These are phyloP conservation scores for Metschnikowia cerradonensis DNA, from an alignment of 805 yeast species.

Conservation along the genomic window DNA sequence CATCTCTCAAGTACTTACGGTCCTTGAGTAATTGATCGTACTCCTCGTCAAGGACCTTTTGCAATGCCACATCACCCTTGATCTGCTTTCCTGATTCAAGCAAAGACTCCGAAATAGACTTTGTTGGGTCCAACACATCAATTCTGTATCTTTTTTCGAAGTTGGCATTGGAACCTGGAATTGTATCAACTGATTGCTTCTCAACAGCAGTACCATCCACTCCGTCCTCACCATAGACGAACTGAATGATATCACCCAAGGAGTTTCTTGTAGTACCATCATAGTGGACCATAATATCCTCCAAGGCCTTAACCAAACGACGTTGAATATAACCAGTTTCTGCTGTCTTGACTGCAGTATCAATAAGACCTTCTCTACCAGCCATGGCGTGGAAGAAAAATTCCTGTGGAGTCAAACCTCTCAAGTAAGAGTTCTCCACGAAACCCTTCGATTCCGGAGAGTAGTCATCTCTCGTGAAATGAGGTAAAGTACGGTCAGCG, in stretches of 20 bases:
- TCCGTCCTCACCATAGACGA: conserved; percentile 98
- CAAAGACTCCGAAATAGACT: conserved; percentile 62
- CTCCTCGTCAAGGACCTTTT: conserved; percentile 77
- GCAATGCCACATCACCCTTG: conserved; percentile 82
- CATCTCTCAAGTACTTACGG: conserved; percentile 71
- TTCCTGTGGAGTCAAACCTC: conserved; percentile 95
- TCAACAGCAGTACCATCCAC: conserved; percentile 97
- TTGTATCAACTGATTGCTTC: conserved; percentile 90
- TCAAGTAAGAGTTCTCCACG: conserved; percentile 90
- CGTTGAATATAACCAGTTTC: conserved; percentile 99
- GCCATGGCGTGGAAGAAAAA: conserved; percentile 97
- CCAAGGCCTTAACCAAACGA: conserved; percentile 94
- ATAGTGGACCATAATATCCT: conserved; percentile 95
- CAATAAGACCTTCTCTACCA: conserved; percentile 99
- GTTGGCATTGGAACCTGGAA: conserved; percentile 83
- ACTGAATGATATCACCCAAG: conserved; percentile 92
- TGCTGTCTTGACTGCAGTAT: conserved; percentile 98
- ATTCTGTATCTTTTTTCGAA: conserved; percentile 83
- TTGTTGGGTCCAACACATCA: conserved; percentile 69
- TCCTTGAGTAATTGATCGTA: conserved; percentile 73
- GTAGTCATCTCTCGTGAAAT: conserved; percentile 96
- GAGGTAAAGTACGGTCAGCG: conserved; percentile 93
- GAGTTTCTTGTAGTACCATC: conserved; percentile 99
- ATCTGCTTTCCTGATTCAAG: conserved; percentile 90
- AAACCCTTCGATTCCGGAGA: conserved; percentile 98